phyloP scores from a whole-genome alignment of 352 stramenopile genomes.

The Phytophthora constricta region DNA sequence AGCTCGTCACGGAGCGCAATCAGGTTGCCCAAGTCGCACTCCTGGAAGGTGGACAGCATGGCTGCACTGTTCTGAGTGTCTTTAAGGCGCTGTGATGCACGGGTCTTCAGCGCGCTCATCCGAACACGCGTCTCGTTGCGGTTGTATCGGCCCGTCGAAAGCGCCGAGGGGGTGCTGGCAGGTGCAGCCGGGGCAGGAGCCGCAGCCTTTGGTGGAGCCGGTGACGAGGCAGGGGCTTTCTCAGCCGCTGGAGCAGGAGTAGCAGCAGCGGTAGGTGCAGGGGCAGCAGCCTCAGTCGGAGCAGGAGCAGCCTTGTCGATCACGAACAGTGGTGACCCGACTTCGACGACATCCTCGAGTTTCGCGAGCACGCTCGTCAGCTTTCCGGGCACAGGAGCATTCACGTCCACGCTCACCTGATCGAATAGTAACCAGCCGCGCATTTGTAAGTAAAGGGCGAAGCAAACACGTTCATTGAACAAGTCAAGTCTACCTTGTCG shows the following conservation, averaged over 20 bases:
- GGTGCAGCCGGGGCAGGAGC: slow-evolving; percentile 38
- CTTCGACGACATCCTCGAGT: slow-evolving; percentile 96
- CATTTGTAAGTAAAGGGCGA: not conserved
- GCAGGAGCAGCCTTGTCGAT: slow-evolving; percentile 44
- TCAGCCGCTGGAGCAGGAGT: slow-evolving; percentile 26
- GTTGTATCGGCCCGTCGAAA: slow-evolving; percentile 45
- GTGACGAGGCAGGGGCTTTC: slow-evolving; percentile 29
- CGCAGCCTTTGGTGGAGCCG: slow-evolving; percentile 22
- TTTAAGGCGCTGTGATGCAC: slow-evolving; percentile 96
- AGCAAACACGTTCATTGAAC: too few relatives aligned
- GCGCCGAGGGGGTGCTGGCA: slow-evolving; percentile 22
- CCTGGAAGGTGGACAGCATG: slow-evolving; percentile 99
- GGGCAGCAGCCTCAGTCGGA: slow-evolving; percentile 22
- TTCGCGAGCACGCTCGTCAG: slow-evolving; percentile 94
- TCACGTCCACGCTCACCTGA: slow-evolving; percentile 91
- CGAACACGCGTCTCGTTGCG: slow-evolving; percentile 87
- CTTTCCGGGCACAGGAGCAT: slow-evolving; percentile 90
- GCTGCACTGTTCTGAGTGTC: slow-evolving; percentile 98
- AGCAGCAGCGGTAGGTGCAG: slow-evolving; percentile 22
- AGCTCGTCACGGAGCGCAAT: slow-evolving; percentile 93
- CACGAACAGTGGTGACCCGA: slow-evolving; percentile 75
- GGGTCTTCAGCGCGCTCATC: slow-evolving; percentile 97
- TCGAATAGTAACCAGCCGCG: not conserved
- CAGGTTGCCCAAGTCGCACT: slow-evolving; percentile 97
- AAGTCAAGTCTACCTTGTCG: slow-evolving; percentile 93